phyloP scores from a whole-genome alignment of 1,284 basidiomycete genomes.

The Peniophora sp. region DNA sequence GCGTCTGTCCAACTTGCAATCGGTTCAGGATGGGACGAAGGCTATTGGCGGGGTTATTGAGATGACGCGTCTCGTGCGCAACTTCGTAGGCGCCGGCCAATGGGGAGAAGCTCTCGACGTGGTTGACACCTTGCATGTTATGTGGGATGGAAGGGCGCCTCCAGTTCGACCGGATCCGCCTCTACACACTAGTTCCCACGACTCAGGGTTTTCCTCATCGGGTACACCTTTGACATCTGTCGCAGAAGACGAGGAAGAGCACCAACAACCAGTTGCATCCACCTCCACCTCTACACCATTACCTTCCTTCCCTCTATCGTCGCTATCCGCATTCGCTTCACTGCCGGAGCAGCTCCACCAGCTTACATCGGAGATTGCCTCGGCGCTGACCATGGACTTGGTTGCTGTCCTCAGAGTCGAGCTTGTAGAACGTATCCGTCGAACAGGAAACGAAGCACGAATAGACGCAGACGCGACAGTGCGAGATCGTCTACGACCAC shows the following conservation, averaged over 20 bases:
- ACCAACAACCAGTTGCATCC: constrained; percentile 6
- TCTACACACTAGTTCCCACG: too few species aligned
- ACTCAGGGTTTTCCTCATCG: not conserved
- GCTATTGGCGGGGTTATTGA: constrained; percentile 69
- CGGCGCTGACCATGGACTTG: constrained; percentile 74
- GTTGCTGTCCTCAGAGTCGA: constrained; percentile 64
- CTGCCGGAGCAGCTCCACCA: constrained; percentile 62
- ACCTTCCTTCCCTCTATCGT: constrained; percentile 43
- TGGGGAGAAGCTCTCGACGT: constrained; percentile 79
- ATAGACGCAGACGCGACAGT: constrained; percentile 30
- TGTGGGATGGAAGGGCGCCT: constrained; percentile 42
- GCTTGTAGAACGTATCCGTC: constrained; percentile 46
- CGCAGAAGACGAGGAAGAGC: constrained; percentile 23
- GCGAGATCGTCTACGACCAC: constrained; percentile 57
- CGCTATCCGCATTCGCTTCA: constrained; percentile 60
- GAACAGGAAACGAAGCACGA: constrained; percentile 13
- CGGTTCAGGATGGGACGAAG: constrained; percentile 56
- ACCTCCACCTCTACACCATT: constrained; percentile 11
- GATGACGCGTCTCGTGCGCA: constrained; percentile 62
- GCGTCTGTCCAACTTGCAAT: constrained; percentile 39
- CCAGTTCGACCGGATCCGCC: not conserved
- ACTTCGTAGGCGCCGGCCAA: constrained; percentile 73
- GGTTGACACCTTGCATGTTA: constrained; percentile 63
- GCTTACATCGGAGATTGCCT: constrained; percentile 66
- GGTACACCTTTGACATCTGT: constrained; percentile 18